These are phyloP conservation scores for Salvia rosmarinus DNA, from an alignment of 257 asterid species.

Conservation along the genomic window DNA sequence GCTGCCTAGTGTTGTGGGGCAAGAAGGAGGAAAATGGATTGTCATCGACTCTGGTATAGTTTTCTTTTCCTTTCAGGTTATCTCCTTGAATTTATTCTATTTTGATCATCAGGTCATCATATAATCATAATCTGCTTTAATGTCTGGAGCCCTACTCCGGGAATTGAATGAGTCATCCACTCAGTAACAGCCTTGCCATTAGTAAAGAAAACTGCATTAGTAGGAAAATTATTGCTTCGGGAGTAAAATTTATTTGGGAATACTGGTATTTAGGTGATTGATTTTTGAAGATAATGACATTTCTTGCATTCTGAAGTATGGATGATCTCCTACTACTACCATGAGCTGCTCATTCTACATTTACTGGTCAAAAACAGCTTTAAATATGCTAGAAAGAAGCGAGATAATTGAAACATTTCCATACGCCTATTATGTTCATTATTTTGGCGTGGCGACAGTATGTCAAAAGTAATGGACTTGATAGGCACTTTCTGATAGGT, in stretches of 20 bases:
- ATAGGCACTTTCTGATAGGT: not conserved
- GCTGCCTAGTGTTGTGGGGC: constrained; percentile 91
- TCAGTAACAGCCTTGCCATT: constrained; percentile 7
- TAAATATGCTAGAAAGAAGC: constrained; percentile 9
- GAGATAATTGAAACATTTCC: not conserved
- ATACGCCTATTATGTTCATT: not conserved
- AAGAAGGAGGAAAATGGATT: constrained; percentile 92
- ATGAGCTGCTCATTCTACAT: not conserved
- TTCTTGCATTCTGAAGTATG: constrained; percentile 13
- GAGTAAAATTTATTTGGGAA: not conserved
- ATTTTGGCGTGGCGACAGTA: not conserved
- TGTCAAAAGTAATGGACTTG: constrained; percentile 5
- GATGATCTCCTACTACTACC: constrained; percentile 6
- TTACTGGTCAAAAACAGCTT: constrained; percentile 1
- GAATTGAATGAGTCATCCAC: not conserved
- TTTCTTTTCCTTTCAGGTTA: not conserved
- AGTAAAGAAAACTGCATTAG: constrained; percentile 19
- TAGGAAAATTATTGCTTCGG: constrained; percentile 1
- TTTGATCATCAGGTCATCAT: constrained; percentile 23
- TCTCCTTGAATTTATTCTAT: not conserved
- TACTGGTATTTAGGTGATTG: not conserved
- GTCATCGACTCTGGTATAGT: constrained; percentile 84
- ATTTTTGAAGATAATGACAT: not conserved
- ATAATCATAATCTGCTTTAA: not conserved
- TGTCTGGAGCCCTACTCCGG: not conserved